Percentiles rank a stretch among this genome's conserved stretches.
phyloP scores from a whole-genome alignment of 148 eudicot species.

The Heliosperma pusillum region DNA sequence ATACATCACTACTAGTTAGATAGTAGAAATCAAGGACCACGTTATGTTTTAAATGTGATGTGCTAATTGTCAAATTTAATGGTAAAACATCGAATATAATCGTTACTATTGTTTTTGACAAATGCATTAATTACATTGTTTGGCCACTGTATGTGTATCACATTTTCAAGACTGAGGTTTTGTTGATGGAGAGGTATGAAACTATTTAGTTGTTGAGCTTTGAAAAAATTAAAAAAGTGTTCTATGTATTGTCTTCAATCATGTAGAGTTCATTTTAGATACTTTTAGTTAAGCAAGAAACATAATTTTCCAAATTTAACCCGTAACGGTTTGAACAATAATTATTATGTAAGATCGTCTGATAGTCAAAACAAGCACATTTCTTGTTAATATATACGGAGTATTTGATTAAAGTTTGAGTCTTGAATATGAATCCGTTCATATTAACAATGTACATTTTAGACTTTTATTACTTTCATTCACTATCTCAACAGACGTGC shows the following conservation, averaged over 20 bases:
- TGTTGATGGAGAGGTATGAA: conserved; percentile 9
- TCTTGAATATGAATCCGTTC: not conserved
- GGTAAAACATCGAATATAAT: not conserved
- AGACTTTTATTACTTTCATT: no score
- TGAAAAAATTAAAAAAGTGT: conserved; percentile 6
- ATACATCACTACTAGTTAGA: conserved; percentile 3
- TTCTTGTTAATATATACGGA: no score
- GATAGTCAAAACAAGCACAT: not conserved
- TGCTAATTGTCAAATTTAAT: conserved; percentile 2
- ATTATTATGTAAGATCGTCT: not conserved
- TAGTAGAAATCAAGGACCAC: conserved; percentile 14
- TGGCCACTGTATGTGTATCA: not conserved
- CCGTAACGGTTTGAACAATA: not conserved
- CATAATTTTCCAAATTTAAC: no score
- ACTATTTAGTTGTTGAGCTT: conserved; percentile 15
- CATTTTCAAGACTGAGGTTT: conserved; percentile 7
- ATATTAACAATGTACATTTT: no score
- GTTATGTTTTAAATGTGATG: not conserved
- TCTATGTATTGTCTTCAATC: not conserved
- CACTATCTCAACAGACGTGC: no score
- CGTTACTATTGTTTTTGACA: not conserved
- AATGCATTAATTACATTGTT: conserved; percentile 16
- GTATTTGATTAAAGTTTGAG: no score
- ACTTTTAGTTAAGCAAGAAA: not conserved
- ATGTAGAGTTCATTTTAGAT: not conserved